Percentiles rank a stretch among this genome's conserved stretches.
Evolutionary conservation across 345 rosid species (phyloP).

Genomic region (Eucalyptus brandiana): DNA sequence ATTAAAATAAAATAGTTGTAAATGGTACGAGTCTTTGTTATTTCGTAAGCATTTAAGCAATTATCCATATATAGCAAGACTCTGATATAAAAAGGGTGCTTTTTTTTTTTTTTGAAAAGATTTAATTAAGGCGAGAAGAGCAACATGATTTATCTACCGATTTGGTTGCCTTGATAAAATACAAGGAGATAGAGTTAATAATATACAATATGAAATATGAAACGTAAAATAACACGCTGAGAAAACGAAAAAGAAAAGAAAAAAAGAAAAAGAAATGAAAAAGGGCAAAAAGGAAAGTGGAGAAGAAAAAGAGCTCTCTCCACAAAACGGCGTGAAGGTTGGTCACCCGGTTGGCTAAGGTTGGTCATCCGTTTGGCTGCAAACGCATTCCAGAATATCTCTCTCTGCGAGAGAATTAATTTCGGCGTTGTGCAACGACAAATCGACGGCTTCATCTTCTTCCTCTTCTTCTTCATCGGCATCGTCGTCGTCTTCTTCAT

Average conservation of each 20-base stretch:
- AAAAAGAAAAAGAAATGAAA: not conserved
- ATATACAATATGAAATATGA: no score
- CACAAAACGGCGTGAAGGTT: not conserved
- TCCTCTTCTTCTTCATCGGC: not conserved
- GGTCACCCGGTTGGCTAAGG: not conserved
- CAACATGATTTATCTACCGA: rapidly evolving
- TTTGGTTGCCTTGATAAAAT: no score
- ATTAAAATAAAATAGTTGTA: no score
- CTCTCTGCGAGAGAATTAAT: not conserved
- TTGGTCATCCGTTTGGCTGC: not conserved
- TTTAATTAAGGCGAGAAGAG: not conserved
- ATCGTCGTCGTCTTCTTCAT: not conserved
- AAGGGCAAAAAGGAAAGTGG: not conserved
- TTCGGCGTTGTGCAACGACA: no score
- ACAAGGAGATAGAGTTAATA: no score
- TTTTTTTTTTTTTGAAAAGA: not conserved
- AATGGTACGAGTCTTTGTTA: no score
- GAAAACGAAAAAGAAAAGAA: no score
- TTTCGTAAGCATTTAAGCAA: no score
- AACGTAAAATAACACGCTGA: no score
- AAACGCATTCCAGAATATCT: not conserved
- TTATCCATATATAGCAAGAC: no score
- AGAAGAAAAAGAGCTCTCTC: not conserved
- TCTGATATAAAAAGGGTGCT: not conserved
- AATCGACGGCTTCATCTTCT: no score